Base-by-base conservation (phyloP, 768 basidiomycete genomes). In the Thelephora ganbajun region DNA sequence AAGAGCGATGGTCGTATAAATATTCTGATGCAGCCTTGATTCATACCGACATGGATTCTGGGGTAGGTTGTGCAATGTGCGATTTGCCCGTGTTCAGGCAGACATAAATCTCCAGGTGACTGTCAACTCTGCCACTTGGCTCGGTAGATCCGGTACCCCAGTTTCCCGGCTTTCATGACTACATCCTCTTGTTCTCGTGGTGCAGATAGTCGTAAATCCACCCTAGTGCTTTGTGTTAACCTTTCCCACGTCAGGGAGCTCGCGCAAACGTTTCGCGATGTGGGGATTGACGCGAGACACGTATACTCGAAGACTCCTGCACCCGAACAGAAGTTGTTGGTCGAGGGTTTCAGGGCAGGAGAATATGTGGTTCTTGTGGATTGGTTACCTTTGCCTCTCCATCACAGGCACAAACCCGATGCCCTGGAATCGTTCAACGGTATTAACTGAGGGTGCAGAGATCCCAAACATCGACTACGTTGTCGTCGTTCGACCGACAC, bases 391-490 rank as follows among this genome's bases (percentile, higher is more conserved):
- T 41, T 22, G 12, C 22, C 14, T 30, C 26, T 30, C 26, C 26
- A 30, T 9, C 9, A 30, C 9, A 9, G 39, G 2, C 39, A n/a
- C 39, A 1, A 41, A 30, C 5, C 26, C 9, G 9, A 30, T 9
- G 9, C 9, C 9, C 26, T 30, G 26, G 9, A 9, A 30, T 30
- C 5, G 26, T 18, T n/a, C 46, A 83, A 89, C 89, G 18, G 84
- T 96, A 43, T 68, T 96, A 53, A 94, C 91, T 1, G 92, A 96
- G 67, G 92, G 92, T 3, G 79, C 91, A 16, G 93, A 98, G 66
- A 89, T 97, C 45, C 93, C 93, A 2, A 88, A 87, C 50, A 84
- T 96, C 47, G 93, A 98, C 56, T 96, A 92, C 52, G 74, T 97
- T 7, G 61, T 97, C 33, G 67, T 97, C 16, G 90, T 86, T 13